Conservation (phyloP, 495 filamentous ascomycete genomes). For the Astrothelium subdiscretum region DNA sequence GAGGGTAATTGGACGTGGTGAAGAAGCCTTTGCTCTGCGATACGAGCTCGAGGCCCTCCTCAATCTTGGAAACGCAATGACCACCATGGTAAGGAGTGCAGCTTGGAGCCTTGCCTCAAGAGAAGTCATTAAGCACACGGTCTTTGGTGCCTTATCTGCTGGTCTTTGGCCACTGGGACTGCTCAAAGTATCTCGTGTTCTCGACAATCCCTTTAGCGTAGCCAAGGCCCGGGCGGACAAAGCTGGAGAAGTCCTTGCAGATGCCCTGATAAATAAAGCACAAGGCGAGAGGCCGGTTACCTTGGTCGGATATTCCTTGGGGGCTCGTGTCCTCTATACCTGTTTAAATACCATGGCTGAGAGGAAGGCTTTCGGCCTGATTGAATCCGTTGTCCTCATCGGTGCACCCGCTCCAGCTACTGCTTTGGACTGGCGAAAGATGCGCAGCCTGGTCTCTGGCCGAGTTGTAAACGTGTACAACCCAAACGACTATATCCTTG, state of each 20-base stretch:
- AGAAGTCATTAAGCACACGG: constrained; percentile 64
- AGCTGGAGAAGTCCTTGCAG: constrained; percentile 71
- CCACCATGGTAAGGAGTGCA: constrained; percentile 59
- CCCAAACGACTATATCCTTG: constrained; percentile 65
- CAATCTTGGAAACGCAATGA: constrained; percentile 65
- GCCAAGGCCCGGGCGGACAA: constrained; percentile 78
- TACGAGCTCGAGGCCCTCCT: constrained; percentile 72
- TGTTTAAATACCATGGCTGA: constrained; percentile 68
- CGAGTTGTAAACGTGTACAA: constrained; percentile 69
- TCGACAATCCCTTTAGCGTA: constrained; percentile 85
- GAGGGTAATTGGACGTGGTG: constrained; percentile 54
- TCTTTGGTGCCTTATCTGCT: constrained; percentile 60
- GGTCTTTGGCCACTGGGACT: constrained; percentile 67
- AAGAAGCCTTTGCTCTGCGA: constrained; percentile 71
- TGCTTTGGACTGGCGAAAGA: constrained; percentile 49
- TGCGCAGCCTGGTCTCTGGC: constrained; percentile 61
- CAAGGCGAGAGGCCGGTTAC: constrained; percentile 85
- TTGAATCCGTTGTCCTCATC: constrained; percentile 77
- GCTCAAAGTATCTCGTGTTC: constrained; percentile 64
- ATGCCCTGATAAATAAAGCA: constrained; percentile 74
- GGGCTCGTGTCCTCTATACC: constrained; percentile 74
- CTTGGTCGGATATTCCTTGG: constrained; percentile 82
- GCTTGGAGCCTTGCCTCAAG: constrained; percentile 68
- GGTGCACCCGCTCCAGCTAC: constrained; percentile 68
- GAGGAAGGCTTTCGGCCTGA: constrained; percentile 67